Evolutionary conservation across 1,284 basidiomycete genomes (phyloP).

Genomic region (Lignosus rhinocerotis): DNA sequence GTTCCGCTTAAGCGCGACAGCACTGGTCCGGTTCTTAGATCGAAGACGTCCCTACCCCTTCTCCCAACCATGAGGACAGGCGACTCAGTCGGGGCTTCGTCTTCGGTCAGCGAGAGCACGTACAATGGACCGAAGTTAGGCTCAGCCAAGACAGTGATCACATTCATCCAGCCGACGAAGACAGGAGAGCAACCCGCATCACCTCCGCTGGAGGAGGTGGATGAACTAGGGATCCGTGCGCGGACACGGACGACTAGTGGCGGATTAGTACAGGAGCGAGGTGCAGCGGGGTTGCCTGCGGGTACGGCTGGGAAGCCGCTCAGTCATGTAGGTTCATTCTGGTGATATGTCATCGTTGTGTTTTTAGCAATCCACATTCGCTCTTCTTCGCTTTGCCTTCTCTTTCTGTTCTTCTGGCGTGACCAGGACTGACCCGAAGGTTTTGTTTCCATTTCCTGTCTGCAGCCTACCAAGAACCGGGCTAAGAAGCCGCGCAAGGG

Average conservation of each 20-base stretch:
- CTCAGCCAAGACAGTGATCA: constrained; percentile 51
- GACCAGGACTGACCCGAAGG: constrained; percentile 24
- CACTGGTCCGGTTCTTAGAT: constrained; percentile 26
- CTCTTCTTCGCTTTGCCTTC: constrained; percentile 18
- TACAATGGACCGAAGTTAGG: constrained; percentile 37
- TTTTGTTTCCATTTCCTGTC: constrained; percentile 16
- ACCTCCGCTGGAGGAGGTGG: constrained; percentile 39
- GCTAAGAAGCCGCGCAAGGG: constrained; percentile 62
- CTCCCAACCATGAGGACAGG: constrained; percentile 21
- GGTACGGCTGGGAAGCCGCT: constrained; percentile 55
- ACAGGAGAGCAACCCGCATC: constrained; percentile 43
- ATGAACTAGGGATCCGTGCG: constrained; percentile 60
- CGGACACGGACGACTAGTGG: constrained; percentile 32
- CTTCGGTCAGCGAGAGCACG: constrained; percentile 26
- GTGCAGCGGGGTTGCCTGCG: constrained; percentile 35
- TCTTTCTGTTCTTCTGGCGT: constrained; percentile 16
- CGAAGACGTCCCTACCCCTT: constrained; percentile 29
- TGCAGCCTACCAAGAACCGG: constrained; percentile 70
- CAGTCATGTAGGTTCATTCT: constrained; percentile 81
- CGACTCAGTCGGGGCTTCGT: constrained; percentile 17
- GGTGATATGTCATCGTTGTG: constrained; percentile 47
- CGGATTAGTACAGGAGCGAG: constrained; percentile 22
- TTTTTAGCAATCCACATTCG: constrained; percentile 13
- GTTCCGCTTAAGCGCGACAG: constrained; percentile 26
- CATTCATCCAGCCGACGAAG: constrained; percentile 52